Percentiles rank a stretch among this genome's conserved stretches.
Conservation (phyloP, 306 rosid genomes). For the Mimosa pudica region DNA sequence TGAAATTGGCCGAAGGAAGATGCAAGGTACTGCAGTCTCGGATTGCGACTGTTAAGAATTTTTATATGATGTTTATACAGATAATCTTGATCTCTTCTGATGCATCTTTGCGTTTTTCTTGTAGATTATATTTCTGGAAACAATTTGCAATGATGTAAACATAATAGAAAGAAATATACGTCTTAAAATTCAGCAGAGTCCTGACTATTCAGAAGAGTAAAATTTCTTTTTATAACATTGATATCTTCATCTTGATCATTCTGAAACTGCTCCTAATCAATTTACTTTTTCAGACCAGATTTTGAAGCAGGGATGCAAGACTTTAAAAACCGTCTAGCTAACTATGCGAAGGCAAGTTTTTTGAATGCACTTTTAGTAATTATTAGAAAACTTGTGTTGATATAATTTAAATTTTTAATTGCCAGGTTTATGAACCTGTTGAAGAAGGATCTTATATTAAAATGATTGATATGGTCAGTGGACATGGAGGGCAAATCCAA, state of each 20-base stretch:
- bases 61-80: constrained; percentile 27
- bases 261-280: constrained; percentile 24
- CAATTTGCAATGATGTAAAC: constrained; percentile 90
- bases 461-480: constrained; percentile 99
- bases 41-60: constrained; percentile 30
- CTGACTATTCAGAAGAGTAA: constrained; percentile 97
- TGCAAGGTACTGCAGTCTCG: constrained; percentile 74
- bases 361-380: constrained; percentile 29
- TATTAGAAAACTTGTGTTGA: constrained; percentile 31
- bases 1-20: constrained; percentile 97
- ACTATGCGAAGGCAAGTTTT: constrained; percentile 78
- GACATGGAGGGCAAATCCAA: constrained; percentile 93
- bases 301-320: constrained; percentile 87
- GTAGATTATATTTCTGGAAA: constrained; percentile 98
- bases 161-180: constrained; percentile 96
- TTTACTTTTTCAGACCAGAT: constrained; percentile 71
- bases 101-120: constrained; percentile 29
- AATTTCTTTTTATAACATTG: constrained; percentile 42
- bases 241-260: constrained; percentile 32
- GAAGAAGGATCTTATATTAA: constrained; percentile 98
- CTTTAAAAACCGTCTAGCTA: constrained; percentile 80
- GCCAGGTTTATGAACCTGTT: constrained; percentile 93
- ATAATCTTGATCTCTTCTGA: constrained; percentile 29
- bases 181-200: constrained; percentile 95
- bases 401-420: constrained; percentile 33